These are phyloP conservation scores for Ramaria rubella DNA, from an alignment of 768 basidiomycete species.

Conservation along the genomic window DNA sequence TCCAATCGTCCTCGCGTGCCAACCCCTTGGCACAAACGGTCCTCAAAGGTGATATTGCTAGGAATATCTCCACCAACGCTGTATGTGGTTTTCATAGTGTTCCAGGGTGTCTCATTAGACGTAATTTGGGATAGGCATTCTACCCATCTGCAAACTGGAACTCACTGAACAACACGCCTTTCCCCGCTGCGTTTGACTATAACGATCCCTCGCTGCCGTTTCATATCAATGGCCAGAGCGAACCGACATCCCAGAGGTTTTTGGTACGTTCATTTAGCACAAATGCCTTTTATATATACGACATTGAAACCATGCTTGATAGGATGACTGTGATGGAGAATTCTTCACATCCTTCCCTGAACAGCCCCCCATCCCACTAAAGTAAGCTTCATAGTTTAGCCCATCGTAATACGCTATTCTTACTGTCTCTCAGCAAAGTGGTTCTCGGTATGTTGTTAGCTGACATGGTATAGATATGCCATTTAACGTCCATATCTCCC, in stretches of 20 bases:
- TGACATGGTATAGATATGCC: too few relatives aligned
- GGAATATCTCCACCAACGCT: constrained; percentile 20
- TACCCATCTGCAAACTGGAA: constrained; percentile 23
- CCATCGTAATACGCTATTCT: background rate
- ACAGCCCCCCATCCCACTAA: constrained; percentile 41
- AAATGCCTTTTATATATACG: background rate
- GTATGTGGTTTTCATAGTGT: background rate
- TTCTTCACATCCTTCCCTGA: constrained; percentile 32
- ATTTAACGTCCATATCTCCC: constrained; percentile 10
- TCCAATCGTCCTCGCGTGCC: constrained; percentile 46
- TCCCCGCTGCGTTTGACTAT: constrained; percentile 37
- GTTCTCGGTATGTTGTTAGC: constrained; percentile 3
- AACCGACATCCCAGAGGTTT: constrained; percentile 44
- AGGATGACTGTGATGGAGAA: constrained; percentile 25
- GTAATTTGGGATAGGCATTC: background rate
- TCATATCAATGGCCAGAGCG: constrained; percentile 36
- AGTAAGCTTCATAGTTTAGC: constrained; percentile 22
- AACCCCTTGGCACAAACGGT: constrained; percentile 57
- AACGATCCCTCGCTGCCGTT: constrained; percentile 36
- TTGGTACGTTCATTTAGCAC: constrained; percentile 27
- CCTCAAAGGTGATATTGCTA: constrained; percentile 42
- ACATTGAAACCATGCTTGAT: background rate
- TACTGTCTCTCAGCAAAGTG: constrained; percentile 3
- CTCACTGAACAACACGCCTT: constrained; percentile 40
- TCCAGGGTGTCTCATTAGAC: background rate